These are phyloP conservation scores for Rossbeevera mucosa DNA, from an alignment of 768 basidiomycete species.

Conservation along the genomic window DNA sequence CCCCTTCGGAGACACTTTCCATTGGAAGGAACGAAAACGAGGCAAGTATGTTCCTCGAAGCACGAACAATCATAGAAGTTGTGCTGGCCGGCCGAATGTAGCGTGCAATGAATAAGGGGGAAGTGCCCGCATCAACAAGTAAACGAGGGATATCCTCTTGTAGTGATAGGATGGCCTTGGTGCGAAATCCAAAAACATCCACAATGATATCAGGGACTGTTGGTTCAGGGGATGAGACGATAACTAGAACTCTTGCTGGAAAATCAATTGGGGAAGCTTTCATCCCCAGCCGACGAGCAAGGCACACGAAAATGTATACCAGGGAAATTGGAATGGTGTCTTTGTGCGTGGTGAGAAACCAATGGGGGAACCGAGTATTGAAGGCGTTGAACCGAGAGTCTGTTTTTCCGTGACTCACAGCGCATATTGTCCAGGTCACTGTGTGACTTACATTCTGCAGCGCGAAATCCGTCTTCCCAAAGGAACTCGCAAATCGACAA, in stretches of 20 bases:
- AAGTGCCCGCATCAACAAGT: constrained; percentile 26
- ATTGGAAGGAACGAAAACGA: constrained; percentile 25
- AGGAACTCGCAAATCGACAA: constrained; percentile 49
- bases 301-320: constrained; percentile 52
- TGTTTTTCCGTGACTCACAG: constrained; percentile 16
- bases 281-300: constrained; percentile 50
- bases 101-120: constrained; percentile 12
- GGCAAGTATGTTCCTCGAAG: constrained; percentile 37
- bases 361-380: constrained; percentile 56
- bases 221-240: constrained; percentile 39
- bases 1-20: constrained; percentile 28
- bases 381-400: constrained; percentile 40
- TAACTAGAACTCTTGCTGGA: constrained; percentile 50
- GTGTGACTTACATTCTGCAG: constrained; percentile 37
- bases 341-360: constrained; percentile 47
- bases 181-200: constrained; percentile 44
- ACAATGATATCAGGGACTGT: constrained; percentile 37
- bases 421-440: neutral
- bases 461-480: constrained; percentile 42
- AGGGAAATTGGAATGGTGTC: constrained; percentile 56
- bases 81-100: constrained; percentile 30
- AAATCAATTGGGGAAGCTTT: constrained; percentile 51
- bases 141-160: constrained; percentile 34
- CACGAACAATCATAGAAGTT: constrained; percentile 37
- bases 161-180: constrained; percentile 31